Evolutionary conservation across 139 green algal species (phyloP).

Genomic region (Eudorina sp.): DNA sequence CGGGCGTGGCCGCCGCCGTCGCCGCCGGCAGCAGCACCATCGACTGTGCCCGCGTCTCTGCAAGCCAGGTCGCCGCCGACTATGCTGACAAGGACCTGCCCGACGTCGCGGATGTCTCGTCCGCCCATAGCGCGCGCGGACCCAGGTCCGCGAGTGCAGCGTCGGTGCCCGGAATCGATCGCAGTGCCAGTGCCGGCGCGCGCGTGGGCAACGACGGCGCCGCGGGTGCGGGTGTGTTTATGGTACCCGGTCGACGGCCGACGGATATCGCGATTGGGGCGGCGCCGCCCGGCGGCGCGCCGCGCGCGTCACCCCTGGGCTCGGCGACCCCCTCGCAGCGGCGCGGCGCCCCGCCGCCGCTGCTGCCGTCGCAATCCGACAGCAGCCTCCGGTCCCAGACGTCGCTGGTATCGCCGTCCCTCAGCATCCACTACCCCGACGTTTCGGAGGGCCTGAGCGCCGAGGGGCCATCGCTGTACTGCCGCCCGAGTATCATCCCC

Average conservation of each 20-base stretch:
- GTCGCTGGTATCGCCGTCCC: conserved; percentile 2
- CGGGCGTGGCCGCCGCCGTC: neutral
- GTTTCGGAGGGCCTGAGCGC: neutral
- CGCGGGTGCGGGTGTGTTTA: neutral
- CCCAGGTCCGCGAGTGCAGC: too few relatives aligned
- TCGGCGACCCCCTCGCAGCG: neutral
- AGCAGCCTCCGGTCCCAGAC: neutral
- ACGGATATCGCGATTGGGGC: neutral
- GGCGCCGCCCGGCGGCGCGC: neutral
- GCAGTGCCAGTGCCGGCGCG: too few relatives aligned
- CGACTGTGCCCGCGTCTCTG: too few relatives aligned
- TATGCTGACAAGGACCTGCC: too few relatives aligned
- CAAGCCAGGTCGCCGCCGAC: too few relatives aligned
- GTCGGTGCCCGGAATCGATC: too few relatives aligned
- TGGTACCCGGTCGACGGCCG: neutral
- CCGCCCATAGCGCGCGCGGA: too few relatives aligned
- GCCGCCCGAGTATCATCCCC: too few relatives aligned
- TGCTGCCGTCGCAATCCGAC: neutral
- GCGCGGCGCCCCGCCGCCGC: neutral
- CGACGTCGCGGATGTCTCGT: too few relatives aligned
- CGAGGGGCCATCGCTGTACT: too few relatives aligned
- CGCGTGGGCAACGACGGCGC: neutral
- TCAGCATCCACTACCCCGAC: conserved; percentile 2
- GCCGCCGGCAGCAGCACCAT: neutral
- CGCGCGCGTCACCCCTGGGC: neutral